phyloP scores from a whole-genome alignment of 176 grass and related monocot species.

The Rhipidocladum racemiflorum region DNA sequence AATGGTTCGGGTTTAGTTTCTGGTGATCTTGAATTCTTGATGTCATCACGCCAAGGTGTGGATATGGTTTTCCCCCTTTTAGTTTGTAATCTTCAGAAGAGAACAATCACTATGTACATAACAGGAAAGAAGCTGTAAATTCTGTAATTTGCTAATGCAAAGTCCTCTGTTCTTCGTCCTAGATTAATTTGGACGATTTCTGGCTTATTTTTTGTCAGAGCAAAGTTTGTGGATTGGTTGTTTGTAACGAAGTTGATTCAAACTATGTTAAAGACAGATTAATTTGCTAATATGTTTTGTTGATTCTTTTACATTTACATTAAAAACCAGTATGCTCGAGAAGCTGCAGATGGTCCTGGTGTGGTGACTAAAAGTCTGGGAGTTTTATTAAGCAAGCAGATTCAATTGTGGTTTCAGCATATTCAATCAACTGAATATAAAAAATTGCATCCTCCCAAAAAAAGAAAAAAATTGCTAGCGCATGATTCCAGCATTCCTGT shows the following conservation, averaged over 20 bases:
- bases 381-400: neutral
- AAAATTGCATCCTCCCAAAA: neutral
- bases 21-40: neutral
- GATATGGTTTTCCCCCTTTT: neutral
- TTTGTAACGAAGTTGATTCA: neutral
- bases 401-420: neutral
- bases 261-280: neutral
- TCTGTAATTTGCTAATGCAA: neutral
- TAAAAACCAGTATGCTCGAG: neutral
- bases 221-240: neutral
- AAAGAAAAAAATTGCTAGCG: neutral
- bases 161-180: neutral
- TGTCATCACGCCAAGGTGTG: neutral
- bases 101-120: neutral
- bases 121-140: neutral
- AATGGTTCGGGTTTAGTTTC: conserved; percentile 25
- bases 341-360: neutral
- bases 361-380: neutral
- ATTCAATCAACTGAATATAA: neutral
- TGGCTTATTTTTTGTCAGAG: neutral
- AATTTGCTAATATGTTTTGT: neutral
- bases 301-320: neutral
- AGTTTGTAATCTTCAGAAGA: neutral
- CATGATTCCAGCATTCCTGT: neutral
- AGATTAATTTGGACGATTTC: neutral